Conservation (phyloP, 345 rosid genomes). For the Streptanthus diversifolius region DNA sequence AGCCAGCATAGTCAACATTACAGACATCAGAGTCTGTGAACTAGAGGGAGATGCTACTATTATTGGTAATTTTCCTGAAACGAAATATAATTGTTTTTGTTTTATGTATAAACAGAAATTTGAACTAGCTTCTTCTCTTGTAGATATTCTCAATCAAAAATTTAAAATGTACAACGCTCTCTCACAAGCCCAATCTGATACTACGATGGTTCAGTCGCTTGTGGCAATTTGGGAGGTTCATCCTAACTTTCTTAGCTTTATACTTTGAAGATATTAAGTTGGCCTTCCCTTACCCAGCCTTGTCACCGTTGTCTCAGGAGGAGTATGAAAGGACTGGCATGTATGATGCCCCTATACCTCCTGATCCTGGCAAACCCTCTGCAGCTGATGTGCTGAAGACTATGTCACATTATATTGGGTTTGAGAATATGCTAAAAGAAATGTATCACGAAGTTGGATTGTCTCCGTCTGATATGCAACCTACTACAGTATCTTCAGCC, state of each 20-base stretch:
- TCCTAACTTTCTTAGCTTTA: slow-evolving; percentile 13
- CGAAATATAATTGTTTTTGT: background rate
- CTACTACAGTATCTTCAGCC: slow-evolving; percentile 29
- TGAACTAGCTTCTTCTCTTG: slow-evolving; percentile 28
- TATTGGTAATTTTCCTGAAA: slow-evolving; percentile 53
- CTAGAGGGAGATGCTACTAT: slow-evolving; percentile 88
- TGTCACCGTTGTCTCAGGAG: slow-evolving; percentile 47
- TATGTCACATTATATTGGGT: slow-evolving; percentile 50
- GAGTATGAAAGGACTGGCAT: slow-evolving; percentile 80
- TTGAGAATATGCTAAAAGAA: slow-evolving; percentile 45
- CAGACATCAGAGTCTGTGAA: slow-evolving; percentile 77
- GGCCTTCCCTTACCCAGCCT: slow-evolving; percentile 22
- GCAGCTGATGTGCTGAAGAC: slow-evolving; percentile 63
- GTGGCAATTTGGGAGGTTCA: slow-evolving; percentile 97
- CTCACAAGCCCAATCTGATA: slow-evolving; percentile 69
- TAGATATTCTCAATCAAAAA: slow-evolving; percentile 84
- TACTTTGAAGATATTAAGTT: slow-evolving; percentile 2
- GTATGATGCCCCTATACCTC: slow-evolving; percentile 45
- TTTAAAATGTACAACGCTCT: slow-evolving; percentile 58
- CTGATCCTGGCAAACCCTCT: slow-evolving; percentile 73
- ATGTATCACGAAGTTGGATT: slow-evolving; percentile 38
- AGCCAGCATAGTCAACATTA: slow-evolving; percentile 38
- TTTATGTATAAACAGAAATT: background rate
- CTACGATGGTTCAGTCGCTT: slow-evolving; percentile 92
- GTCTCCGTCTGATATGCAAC: slow-evolving; percentile 29